phyloP scores from a whole-genome alignment of 2,329 filamentous ascomycete species.

The Catunica adiposa region DNA sequence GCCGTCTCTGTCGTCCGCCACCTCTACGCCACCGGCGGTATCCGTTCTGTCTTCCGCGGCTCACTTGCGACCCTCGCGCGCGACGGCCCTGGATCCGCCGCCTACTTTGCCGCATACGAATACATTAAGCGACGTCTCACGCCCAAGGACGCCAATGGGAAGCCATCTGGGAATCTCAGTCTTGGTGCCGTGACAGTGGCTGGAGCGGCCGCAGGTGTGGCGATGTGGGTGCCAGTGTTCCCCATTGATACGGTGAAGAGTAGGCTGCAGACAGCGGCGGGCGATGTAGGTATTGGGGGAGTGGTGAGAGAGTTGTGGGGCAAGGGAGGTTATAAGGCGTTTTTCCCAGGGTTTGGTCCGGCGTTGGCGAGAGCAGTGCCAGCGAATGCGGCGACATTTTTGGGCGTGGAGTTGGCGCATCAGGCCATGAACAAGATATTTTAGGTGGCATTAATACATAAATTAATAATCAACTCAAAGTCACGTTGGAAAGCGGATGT shows the following conservation, averaged over 20 bases:
- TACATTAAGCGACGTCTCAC: constrained; percentile 79
- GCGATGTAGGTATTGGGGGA: constrained; percentile 64
- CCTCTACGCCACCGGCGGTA: constrained; percentile 77
- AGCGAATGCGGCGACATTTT: constrained; percentile 89
- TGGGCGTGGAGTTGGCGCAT: constrained; percentile 71
- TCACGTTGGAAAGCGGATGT: neutral
- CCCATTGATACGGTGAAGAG: constrained; percentile 95
- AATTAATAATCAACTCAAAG: neutral
- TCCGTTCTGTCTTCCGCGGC: constrained; percentile 85
- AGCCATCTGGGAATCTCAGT: constrained; percentile 60
- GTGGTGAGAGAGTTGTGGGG: constrained; percentile 72
- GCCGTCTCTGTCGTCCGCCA: constrained; percentile 82
- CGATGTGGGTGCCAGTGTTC: constrained; percentile 99
- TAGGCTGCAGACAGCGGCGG: constrained; percentile 75
- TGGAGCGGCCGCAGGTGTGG: constrained; percentile 78
- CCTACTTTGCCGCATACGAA: constrained; percentile 96
- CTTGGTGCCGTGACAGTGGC: constrained; percentile 70
- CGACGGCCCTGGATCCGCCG: constrained; percentile 81
- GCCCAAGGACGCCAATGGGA: constrained; percentile 62
- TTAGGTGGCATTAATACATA: constrained; percentile 18
- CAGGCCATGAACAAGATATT: constrained; percentile 67
- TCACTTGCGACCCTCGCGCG: constrained; percentile 79
- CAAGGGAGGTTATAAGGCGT: constrained; percentile 70
- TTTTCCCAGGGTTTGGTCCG: constrained; percentile 93
- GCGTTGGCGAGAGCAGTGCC: constrained; percentile 85